Evolutionary conservation across 441 rosid genomes (phyloP).

Genomic region (Erodium trifolium): DNA sequence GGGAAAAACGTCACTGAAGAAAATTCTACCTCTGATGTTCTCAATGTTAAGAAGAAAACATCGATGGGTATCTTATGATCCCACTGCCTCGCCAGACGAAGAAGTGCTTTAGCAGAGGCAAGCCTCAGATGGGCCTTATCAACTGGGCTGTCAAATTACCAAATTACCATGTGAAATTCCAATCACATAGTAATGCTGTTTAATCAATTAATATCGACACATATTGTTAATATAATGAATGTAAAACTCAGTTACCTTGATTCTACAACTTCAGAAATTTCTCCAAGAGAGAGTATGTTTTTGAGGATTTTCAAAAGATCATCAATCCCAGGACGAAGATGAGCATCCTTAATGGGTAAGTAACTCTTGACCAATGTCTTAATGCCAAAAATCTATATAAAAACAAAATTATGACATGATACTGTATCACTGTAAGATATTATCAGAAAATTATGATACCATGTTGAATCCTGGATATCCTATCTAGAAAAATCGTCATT

Average conservation of each 20-base stretch:
- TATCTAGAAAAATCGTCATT: too few relatives aligned
- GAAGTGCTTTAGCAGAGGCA: conserved; percentile 90
- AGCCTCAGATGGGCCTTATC: conserved; percentile 92
- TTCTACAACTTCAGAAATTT: conserved; percentile 60
- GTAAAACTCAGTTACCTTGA: conserved; percentile 48
- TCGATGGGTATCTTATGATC: conserved; percentile 85
- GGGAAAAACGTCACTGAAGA: conserved; percentile 15
- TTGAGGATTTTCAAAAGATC: conserved; percentile 58
- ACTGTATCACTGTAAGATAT: too few relatives aligned
- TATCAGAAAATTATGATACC: not conserved
- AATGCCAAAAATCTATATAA: conserved; percentile 74
- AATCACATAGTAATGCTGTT: conserved; percentile 15
- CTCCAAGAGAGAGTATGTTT: conserved; percentile 67
- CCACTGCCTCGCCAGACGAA: conserved; percentile 89
- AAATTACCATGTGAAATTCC: conserved; percentile 21
- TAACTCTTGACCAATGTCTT: conserved; percentile 92
- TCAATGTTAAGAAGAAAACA: conserved; percentile 62
- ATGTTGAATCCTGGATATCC: not conserved
- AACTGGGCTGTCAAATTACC: conserved; percentile 52
- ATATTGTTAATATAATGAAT: not conserved
- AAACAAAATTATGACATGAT: not conserved
- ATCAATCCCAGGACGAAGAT: conserved; percentile 82
- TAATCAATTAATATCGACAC: conserved; percentile 7
- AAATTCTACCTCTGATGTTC: conserved; percentile 59
- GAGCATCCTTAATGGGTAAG: conserved; percentile 93